Evolutionary conservation across 257 asterid genomes (phyloP), one percentile per base, ranked within the genome.

Genomic region (Penstemon barbatus): DNA sequence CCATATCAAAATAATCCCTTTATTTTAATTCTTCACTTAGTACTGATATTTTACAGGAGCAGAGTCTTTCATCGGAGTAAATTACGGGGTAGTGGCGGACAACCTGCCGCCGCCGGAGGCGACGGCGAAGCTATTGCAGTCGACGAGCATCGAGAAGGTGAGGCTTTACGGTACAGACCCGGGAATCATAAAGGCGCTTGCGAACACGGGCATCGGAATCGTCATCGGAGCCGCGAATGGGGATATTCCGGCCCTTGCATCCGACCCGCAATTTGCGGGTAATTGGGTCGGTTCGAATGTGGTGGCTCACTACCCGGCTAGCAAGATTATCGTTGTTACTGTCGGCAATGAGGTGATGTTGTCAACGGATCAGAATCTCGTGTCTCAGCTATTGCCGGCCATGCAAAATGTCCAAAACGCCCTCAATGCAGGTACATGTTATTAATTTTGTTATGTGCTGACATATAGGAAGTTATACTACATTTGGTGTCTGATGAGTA

Each of bases 401-500:
- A 87, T 94, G 97, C 89, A 86, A 59, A 94, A 94, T 83, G 87
- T 94, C 89, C 99, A 91, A 79, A 89, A 89, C 59, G 99, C 97
- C 93, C 96, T 94, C 82, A 82, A 83, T 63, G 91, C 95, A 6
- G 96, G 98, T 89, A 66, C 49, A 53, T 8, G 33, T 25, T 25
- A 0, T 25, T 25, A 25, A 25, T 25, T 25, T 25, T 25, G 33
- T 25, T 25, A 1, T 25, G 33, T 25, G 33, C 0, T 25, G 33
- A 25, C 33, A 15, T 15, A 15, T 15, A 15, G 18, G 18, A 15
- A 15, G 18, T 0, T 15, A 15, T 15, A 15, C 18, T 15, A 15
- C 18, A 15, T 15, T 15, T 15, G 18, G 18, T 15, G 18, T 15
- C n/a, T n/a, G 0, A 19, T 19, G 25, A 19, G 25, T 19, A 19